Percentiles rank a stretch among this genome's conserved stretches.
Conservation (phyloP, 129 eudicot species). For the Flaveria robusta region DNA sequence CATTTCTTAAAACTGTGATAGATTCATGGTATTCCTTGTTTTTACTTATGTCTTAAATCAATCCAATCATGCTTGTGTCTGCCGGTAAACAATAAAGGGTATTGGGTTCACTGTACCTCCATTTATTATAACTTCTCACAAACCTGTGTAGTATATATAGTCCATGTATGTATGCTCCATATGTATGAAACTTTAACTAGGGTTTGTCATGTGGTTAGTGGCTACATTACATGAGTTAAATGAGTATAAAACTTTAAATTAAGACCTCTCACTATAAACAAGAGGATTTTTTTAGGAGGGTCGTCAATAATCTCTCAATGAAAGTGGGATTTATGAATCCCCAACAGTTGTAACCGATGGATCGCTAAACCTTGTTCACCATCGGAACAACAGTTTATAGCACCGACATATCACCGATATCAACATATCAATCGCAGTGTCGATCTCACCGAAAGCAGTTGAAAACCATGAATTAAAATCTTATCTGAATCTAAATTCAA, state of each 20-base stretch:
- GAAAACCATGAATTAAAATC: too few relatives aligned
- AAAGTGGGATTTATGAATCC: too few relatives aligned
- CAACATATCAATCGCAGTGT: too few relatives aligned
- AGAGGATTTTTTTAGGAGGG: too few relatives aligned
- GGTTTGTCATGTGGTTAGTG: neutral
- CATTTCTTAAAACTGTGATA: slow-evolving; percentile 26
- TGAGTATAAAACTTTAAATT: neutral
- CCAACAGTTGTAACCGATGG: neutral
- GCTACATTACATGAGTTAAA: neutral
- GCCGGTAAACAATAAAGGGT: slow-evolving; percentile 28
- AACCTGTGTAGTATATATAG: neutral
- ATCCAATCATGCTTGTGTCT: slow-evolving; percentile 30
- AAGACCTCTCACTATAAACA: too few relatives aligned
- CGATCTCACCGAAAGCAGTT: too few relatives aligned
- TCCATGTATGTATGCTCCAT: slow-evolving; percentile 5
- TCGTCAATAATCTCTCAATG: neutral
- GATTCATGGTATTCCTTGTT: slow-evolving; percentile 15
- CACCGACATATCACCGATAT: too few relatives aligned
- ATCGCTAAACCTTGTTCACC: too few relatives aligned
- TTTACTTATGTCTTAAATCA: slow-evolving; percentile 20
- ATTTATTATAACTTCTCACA: neutral
- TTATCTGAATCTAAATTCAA: too few relatives aligned
- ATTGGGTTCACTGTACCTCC: slow-evolving; percentile 19
- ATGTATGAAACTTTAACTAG: neutral
- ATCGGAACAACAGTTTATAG: too few relatives aligned